Evolutionary conservation across 768 basidiomycete genomes (phyloP), one percentile per base, ranked within the genome.

Genomic region (Lactarius pseudohatsudake): DNA sequence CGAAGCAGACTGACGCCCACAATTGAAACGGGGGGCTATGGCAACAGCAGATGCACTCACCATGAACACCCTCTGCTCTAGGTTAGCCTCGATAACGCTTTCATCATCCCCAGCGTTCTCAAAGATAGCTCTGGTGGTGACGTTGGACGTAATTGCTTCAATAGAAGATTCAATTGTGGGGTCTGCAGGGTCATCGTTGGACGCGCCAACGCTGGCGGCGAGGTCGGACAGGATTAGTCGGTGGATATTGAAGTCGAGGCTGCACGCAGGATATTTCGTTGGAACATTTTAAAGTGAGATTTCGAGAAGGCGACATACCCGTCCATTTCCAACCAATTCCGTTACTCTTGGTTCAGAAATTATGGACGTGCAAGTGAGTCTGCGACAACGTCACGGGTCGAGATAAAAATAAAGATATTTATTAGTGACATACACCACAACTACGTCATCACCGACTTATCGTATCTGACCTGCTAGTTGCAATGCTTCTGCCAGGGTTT

Each of bases 91-190:
- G 47, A 64, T 66, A 11, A 53, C 62, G 18, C 38, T 74, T 5
- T 58, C 66, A n/a, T 53, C 13, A 18, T 53, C 13, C n/a, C 3
- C 32, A 3, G 30, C 47, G 20, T 59, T 34, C 2, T 53, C 56
- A 30, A 30, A 56, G 18, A 72, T 65, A 26, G 57, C 76, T 69
- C 79, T 68, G 3, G 82, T 84, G 63, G 83, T 82, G 18, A 86
- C 85, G 71, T 85, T 86, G 26, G 88, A 85, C 18, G 83, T 81
- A 50, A 93, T 82, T 62, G 88, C 75, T 53, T 85, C 79, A 70
- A 84, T 81, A 9, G 85, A 82, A 61, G 59, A 50, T 20, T 61
- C 68, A 30, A 71, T 60, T 11, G 70, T 70, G n/a, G 70, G 56
- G 36, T 71, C 70, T 7, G 61, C 55, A 3, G 64, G 58, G 61